Percentiles rank a stretch among this genome's conserved stretches.
These are phyloP conservation scores for Cylindrotheca closterium DNA, from an alignment of 108 stramenopile genomes.

Conservation along the genomic window DNA sequence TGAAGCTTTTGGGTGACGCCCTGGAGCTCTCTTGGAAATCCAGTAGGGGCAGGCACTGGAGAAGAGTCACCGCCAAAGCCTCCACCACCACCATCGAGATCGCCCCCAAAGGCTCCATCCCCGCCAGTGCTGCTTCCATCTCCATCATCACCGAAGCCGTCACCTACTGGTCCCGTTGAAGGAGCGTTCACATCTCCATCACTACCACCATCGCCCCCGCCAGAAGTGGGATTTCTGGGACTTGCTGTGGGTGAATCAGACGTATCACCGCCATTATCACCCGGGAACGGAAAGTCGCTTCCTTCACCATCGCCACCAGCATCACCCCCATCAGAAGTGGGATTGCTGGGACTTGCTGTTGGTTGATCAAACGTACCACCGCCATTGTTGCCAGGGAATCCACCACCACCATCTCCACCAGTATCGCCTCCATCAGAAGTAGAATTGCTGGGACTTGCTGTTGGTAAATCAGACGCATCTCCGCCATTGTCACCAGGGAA, in stretches of 20 bases:
- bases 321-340: neutral
- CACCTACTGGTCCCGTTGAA: too few species aligned
- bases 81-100: neutral
- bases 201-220: neutral
- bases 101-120: neutral
- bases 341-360: neutral
- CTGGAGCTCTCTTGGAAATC: neutral
- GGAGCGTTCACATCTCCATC: too few species aligned
- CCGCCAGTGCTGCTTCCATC: neutral
- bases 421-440: neutral
- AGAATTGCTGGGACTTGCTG: neutral
- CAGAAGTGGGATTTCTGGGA: neutral
- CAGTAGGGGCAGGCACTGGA: neutral
- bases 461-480: neutral
- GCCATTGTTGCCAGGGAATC: neutral
- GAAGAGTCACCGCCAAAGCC: constrained; percentile 5
- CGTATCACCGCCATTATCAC: neutral
- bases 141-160: too few species aligned
- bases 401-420: neutral
- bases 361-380: neutral
- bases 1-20: constrained; percentile 16
- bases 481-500: neutral
- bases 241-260: neutral
- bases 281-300: neutral
- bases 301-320: neutral